Percentiles rank a stretch among this genome's conserved stretches.
Conservation (phyloP, 495 filamentous ascomycete genomes). For the Articulospora tetracladia region DNA sequence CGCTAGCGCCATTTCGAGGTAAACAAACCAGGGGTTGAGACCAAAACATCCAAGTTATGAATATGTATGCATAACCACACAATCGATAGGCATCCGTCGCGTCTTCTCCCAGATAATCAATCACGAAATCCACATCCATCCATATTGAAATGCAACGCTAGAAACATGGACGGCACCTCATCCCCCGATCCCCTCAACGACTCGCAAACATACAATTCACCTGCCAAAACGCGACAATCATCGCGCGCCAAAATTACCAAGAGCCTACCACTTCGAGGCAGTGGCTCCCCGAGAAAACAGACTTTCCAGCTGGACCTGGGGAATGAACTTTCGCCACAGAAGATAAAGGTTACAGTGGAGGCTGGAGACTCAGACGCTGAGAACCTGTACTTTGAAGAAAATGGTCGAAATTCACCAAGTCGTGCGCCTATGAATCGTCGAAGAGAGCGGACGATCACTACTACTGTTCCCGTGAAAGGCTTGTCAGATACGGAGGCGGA, state of each 20-base stretch:
- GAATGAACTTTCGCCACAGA: conserved; percentile 42
- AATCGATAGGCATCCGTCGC: not conserved
- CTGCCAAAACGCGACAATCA: conserved; percentile 17
- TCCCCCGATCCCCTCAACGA: conserved; percentile 29
- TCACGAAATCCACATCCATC: not conserved
- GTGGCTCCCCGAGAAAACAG: conserved; percentile 47
- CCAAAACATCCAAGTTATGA: not conserved
- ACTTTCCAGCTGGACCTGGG: conserved; percentile 52
- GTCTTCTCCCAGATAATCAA: not conserved
- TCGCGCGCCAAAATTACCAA: conserved; percentile 4
- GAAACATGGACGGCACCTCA: conserved; percentile 11
- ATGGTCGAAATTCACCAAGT: not conserved
- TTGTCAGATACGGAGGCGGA: conserved; percentile 37
- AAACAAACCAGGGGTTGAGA: not conserved
- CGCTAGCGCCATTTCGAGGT: not conserved
- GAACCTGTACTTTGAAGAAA: conserved; percentile 7
- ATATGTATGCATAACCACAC: not conserved
- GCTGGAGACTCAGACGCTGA: conserved; percentile 34
- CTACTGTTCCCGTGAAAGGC: conserved; percentile 47
- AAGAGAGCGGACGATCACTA: conserved; percentile 28
- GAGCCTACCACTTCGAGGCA: conserved; percentile 24
- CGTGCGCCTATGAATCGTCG: conserved; percentile 13
- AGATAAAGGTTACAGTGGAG: conserved; percentile 49
- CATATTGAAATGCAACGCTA: not conserved
- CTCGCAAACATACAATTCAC: conserved; percentile 17